These are phyloP conservation scores for Balakata baccata DNA, from an alignment of 345 rosid genomes.

Conservation along the genomic window DNA sequence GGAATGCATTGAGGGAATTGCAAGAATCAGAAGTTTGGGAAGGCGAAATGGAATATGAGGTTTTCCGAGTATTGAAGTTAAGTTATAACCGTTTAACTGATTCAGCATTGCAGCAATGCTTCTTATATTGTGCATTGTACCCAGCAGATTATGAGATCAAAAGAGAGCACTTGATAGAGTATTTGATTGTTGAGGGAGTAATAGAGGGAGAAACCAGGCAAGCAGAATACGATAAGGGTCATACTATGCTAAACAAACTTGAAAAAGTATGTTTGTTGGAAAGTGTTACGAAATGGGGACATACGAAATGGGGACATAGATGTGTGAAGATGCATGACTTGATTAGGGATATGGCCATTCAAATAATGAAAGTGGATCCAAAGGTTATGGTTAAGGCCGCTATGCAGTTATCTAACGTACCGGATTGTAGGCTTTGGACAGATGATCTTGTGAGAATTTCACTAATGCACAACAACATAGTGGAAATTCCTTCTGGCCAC, in stretches of 20 bases:
- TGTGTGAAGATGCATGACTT: constrained; percentile 30
- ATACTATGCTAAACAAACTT: constrained; percentile 22
- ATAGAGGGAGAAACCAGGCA: constrained; percentile 3
- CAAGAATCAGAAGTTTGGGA: neutral
- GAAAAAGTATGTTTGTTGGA: constrained; percentile 17
- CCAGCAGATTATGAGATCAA: constrained; percentile 3
- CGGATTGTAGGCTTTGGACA: constrained; percentile 20
- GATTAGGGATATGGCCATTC: constrained; percentile 24
- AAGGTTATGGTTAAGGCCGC: constrained; percentile 22
- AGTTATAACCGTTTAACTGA: constrained; percentile 23
- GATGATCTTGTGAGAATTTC: constrained; percentile 17
- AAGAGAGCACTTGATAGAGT: constrained; percentile 16
- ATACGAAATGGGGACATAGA: neutral
- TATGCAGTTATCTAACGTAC: constrained; percentile 12
- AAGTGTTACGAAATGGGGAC: neutral
- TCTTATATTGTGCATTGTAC: constrained; percentile 27
- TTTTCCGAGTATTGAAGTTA: neutral
- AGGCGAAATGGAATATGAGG: constrained; percentile 2
- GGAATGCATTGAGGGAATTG: constrained; percentile 20
- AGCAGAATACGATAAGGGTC: constrained; percentile 17
- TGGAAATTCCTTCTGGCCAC: neutral
- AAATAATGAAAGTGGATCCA: constrained; percentile 7
- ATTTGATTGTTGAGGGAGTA: constrained; percentile 26
- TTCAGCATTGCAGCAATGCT: constrained; percentile 15
- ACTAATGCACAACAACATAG: neutral